Percentiles rank a stretch among this genome's conserved stretches.
Evolutionary conservation across 495 filamentous ascomycete genomes (phyloP).

Genomic region (Aspergillus cavernicola): DNA sequence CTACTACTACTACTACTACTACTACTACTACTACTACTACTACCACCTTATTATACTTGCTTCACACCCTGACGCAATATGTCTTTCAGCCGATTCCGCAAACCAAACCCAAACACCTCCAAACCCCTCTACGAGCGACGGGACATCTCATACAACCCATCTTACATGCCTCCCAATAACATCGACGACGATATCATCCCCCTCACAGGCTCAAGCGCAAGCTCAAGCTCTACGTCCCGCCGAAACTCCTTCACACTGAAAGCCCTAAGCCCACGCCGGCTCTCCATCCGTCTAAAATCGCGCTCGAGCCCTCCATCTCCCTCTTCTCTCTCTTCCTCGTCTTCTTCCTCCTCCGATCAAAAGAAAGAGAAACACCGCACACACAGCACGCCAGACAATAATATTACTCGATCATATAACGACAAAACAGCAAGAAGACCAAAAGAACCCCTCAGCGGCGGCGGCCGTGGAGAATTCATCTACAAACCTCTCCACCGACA

Average conservation of each 20-base stretch:
- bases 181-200: conserved; percentile 15
- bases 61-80: too few relatives aligned
- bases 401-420: too few relatives aligned
- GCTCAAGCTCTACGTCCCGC: neutral
- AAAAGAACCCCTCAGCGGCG: neutral
- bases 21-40: neutral
- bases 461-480: conserved; percentile 25
- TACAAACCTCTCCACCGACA: conserved; percentile 32
- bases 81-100: conserved; percentile 34
- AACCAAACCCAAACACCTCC: conserved; percentile 6
- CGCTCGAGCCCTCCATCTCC: neutral
- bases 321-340: neutral
- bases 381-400: neutral
- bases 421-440: too few relatives aligned
- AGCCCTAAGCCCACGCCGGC: conserved; percentile 26
- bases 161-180: conserved; percentile 10
- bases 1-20: too few relatives aligned
- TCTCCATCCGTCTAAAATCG: conserved; percentile 29
- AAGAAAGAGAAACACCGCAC: neutral
- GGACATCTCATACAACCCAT: conserved; percentile 39
- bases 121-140: conserved; percentile 37
- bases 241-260: conserved; percentile 18
- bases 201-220: neutral
- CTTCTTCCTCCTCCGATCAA: neutral
- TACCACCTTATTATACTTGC: conserved; percentile 24